These are phyloP conservation scores for Aquilaria agallochum DNA, from an alignment of 441 rosid species.

Conservation along the genomic window DNA sequence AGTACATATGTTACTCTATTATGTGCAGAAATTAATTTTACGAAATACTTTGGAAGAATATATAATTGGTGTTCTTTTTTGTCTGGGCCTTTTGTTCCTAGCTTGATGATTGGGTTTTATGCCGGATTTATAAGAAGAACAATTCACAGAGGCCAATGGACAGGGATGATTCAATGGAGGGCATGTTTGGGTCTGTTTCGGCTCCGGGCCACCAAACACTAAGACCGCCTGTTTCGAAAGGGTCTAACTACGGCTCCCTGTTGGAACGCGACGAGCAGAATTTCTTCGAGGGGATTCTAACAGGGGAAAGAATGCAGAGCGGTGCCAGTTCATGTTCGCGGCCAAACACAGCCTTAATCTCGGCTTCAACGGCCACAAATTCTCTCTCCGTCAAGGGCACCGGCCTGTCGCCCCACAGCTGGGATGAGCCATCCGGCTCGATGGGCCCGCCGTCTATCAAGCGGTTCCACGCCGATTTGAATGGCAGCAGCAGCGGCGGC, in stretches of 20 bases:
- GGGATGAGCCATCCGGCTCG: slow-evolving; percentile 38
- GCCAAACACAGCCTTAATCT: slow-evolving; percentile 23
- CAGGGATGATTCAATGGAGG: slow-evolving; percentile 48
- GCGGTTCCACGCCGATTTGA: slow-evolving; percentile 57
- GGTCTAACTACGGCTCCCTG: slow-evolving; percentile 26
- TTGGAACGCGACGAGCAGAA: slow-evolving; percentile 48
- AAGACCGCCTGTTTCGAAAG: slow-evolving; percentile 15
- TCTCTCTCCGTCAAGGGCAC: slow-evolving; percentile 23
- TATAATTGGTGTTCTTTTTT: not conserved
- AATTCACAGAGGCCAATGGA: slow-evolving; percentile 58
- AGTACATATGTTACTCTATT: not conserved
- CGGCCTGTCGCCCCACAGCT: slow-evolving; percentile 29
- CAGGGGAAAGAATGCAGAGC: slow-evolving; percentile 25
- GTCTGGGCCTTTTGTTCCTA: slow-evolving; percentile 11
- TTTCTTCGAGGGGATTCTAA: slow-evolving; percentile 61
- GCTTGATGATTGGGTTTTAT: slow-evolving; percentile 91
- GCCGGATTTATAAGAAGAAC: slow-evolving; percentile 85
- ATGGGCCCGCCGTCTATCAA: slow-evolving; percentile 35
- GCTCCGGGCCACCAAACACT: slow-evolving; percentile 19
- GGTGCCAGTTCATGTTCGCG: slow-evolving; percentile 24
- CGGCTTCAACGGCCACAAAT: slow-evolving; percentile 22
- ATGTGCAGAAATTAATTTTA: not conserved
- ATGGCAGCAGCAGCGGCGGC: slow-evolving; percentile 22
- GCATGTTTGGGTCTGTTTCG: slow-evolving; percentile 39
- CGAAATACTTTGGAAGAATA: not conserved